Evolutionary conservation across 495 filamentous ascomycete genomes (phyloP), one percentile per base, ranked within the genome.

Genomic region (Trichoderma parareesei): DNA sequence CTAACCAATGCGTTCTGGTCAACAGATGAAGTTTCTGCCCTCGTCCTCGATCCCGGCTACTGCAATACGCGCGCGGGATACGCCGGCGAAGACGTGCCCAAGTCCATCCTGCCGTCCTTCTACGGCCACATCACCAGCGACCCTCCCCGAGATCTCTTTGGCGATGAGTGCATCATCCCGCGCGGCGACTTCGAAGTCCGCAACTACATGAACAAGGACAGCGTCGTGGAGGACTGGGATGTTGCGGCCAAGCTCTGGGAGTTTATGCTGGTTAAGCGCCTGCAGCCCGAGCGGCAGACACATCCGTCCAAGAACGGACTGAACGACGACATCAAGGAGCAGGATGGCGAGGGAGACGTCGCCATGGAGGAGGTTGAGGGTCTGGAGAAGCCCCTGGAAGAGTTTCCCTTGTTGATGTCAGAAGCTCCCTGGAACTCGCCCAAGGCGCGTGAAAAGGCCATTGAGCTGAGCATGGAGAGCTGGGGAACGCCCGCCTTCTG

Each of bases 171-270:
- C 27, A 88, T 95, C 61, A 85, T 87, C 38, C 88, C 93, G 41
- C 85, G 88, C 46, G 82, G 84, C 3, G 84, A 84, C 49, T 79
- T 97, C 71, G 88, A 94, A 61, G 85, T 97, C 65, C 84, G 85
- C 72, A 98, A 98, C 74, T 91, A 93, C 66, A 93, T 96, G 83
- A 86, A 84, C 69, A 85, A 86, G 70, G 93, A 98, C 74, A 92
- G 93, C 67, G 84, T 90, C 38, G 95, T 98, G 61, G 90, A 95
- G 74, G 93, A 98, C 75, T 98, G 94, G 94, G 95, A 98, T 66
- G 87, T 87, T 64, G 94, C 92, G 33, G 85, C 90, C 62, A 88
- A 87, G 73, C 73, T 98, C 35, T 98, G 93, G 94, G 91, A 97
- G 72, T 68, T 78, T 66, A 68, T 77, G 70, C 71, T 92, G 85